Evolutionary conservation across 371 early-diverging fungal species (phyloP).

Genomic region (Rhizopus arrhizus): DNA sequence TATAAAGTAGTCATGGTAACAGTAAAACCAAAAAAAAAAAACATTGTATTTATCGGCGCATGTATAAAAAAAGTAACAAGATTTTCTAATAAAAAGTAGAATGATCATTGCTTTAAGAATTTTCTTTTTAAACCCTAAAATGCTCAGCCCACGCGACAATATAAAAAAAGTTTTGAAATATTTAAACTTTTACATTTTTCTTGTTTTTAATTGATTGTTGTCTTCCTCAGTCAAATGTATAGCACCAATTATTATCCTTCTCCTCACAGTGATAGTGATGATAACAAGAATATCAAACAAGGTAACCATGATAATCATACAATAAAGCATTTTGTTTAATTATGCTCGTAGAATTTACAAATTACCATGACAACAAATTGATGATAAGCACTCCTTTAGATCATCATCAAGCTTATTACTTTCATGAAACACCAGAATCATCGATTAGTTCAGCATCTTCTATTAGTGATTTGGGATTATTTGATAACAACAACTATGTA

Average conservation of each 20-base stretch:
- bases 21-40: not conserved
- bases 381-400: not conserved
- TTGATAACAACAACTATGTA: slow-evolving; percentile 9
- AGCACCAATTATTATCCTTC: slow-evolving; percentile 15
- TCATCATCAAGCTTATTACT: not conserved
- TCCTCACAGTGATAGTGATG: slow-evolving; percentile 9
- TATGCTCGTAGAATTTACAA: not conserved
- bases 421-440: not conserved
- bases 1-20: not conserved
- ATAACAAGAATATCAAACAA: slow-evolving; percentile 6
- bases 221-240: too few relatives aligned
- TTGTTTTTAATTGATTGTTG: not conserved
- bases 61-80: not conserved
- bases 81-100: not conserved
- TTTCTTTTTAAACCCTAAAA: not conserved
- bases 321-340: not conserved
- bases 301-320: slow-evolving; percentile 4
- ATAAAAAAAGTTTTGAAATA: not conserved
- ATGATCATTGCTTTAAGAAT: not conserved
- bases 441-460: slow-evolving; percentile 23
- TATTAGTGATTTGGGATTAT: slow-evolving; percentile 17
- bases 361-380: not conserved
- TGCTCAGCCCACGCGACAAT: not conserved
- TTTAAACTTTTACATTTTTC: not conserved
- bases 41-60: not conserved